Conservation (phyloP, 2,329 filamentous ascomycete species). For the Beauveria caledonica region DNA sequence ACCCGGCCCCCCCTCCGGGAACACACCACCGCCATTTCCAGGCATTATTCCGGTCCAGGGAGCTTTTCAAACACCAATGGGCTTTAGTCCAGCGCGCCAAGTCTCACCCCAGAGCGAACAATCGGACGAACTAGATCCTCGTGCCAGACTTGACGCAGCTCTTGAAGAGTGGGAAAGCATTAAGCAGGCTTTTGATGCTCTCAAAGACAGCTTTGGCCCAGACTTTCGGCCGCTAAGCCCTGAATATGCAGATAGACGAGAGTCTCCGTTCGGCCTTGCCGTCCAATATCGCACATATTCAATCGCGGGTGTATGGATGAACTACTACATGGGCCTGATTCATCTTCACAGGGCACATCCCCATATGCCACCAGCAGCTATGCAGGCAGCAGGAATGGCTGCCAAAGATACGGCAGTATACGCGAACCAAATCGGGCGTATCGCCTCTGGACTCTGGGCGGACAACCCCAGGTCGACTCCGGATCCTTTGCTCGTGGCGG, state of each 20-base stretch:
- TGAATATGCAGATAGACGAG: constrained; percentile 54
- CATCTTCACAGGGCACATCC: constrained; percentile 77
- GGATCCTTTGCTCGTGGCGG: constrained; percentile 67
- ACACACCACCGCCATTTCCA: constrained; percentile 36
- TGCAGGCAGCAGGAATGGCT: constrained; percentile 75
- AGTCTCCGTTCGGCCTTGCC: constrained; percentile 71
- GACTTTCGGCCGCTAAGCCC: constrained; percentile 68
- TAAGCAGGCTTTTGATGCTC: constrained; percentile 57
- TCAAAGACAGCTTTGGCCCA: constrained; percentile 58
- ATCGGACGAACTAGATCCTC: constrained; percentile 49
- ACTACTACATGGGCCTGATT: constrained; percentile 79
- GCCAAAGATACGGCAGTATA: constrained; percentile 62
- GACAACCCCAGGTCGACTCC: constrained; percentile 38
- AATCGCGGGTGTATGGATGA: constrained; percentile 82
- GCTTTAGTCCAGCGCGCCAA: constrained; percentile 43
- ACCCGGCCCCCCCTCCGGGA: constrained; percentile 21
- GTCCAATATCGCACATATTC: constrained; percentile 77
- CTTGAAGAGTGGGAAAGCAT: constrained; percentile 73
- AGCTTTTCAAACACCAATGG: constrained; percentile 42
- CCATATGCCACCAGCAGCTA: constrained; percentile 81
- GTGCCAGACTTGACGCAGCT: constrained; percentile 59
- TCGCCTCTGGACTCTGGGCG: constrained; percentile 63
- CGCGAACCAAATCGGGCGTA: constrained; percentile 70
- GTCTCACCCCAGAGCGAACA: constrained; percentile 35
- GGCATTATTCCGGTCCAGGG: constrained; percentile 48